These are phyloP conservation scores for Fusarium sp. DNA, from an alignment of 2,329 filamentous ascomycete species.

Conservation along the genomic window DNA sequence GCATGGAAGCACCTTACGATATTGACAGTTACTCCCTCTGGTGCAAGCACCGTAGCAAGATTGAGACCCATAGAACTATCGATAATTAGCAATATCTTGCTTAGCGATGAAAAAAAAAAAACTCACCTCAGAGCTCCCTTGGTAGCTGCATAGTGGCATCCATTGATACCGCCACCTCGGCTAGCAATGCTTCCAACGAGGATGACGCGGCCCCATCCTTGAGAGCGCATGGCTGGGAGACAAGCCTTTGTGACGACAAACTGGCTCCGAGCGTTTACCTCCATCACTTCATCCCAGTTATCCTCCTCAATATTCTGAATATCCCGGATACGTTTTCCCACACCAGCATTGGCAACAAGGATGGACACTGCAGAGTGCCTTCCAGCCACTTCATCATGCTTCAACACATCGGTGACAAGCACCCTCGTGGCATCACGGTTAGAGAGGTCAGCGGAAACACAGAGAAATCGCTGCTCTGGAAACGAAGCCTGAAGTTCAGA, in stretches of 20 bases:
- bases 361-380: constrained; percentile 45
- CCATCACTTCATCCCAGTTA: constrained; percentile 51
- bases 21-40: constrained; percentile 49
- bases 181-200: constrained; percentile 49
- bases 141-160: constrained; percentile 49
- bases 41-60: constrained; percentile 45
- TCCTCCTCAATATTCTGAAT: constrained; percentile 47
- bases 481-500: constrained; percentile 20
- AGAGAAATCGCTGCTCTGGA: constrained; percentile 1
- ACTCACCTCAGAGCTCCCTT: constrained; percentile 45
- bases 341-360: constrained; percentile 47
- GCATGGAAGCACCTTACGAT: constrained; percentile 34
- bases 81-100: constrained; percentile 3
- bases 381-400: neutral
- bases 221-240: constrained; percentile 44
- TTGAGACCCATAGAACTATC: constrained; percentile 50
- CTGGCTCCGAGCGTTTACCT: constrained; percentile 48
- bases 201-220: constrained; percentile 47
- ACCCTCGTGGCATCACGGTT: constrained; percentile 18
- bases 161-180: constrained; percentile 47
- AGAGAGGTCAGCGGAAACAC: constrained; percentile 16
- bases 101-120: neutral
- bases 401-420: neutral
- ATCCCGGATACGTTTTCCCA: constrained; percentile 49
- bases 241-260: constrained; percentile 49